These are phyloP conservation scores for Nymphaea thermarum DNA, from an alignment of 164 flowering plant species.

Conservation along the genomic window DNA sequence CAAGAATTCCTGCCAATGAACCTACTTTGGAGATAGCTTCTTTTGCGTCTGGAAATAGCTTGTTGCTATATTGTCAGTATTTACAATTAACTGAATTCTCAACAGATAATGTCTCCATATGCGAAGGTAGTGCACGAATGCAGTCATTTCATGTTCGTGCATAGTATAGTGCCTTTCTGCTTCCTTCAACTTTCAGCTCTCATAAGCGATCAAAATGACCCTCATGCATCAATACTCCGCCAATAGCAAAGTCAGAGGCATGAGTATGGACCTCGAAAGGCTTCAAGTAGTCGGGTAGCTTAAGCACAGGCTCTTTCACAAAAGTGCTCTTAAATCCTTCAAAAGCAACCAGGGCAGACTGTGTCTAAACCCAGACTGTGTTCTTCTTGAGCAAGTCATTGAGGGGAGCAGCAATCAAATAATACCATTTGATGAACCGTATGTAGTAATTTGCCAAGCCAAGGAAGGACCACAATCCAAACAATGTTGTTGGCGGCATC, in stretches of 20 bases:
- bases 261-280: slow-evolving; percentile 5
- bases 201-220: slow-evolving; percentile 3
- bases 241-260: slow-evolving; percentile 1
- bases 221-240: neutral
- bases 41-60: slow-evolving; percentile 6
- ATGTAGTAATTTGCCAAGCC: neutral
- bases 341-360: neutral
- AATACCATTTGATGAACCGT: slow-evolving; percentile 1
- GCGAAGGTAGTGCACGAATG: too few species aligned
- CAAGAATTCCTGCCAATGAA: slow-evolving; percentile 12
- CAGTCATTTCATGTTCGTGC: slow-evolving; percentile 3
- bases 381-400: slow-evolving; percentile 2
- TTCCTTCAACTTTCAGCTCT: slow-evolving; percentile 4
- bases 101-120: neutral
- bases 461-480: neutral
- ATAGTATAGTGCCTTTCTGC: neutral
- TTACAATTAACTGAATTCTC: neutral
- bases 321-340: neutral
- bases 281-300: neutral
- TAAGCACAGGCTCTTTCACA: neutral
- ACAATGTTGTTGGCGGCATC: neutral
- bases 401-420: neutral
- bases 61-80: too few species aligned
- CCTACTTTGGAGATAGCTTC: slow-evolving; percentile 12
- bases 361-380: neutral